These are phyloP conservation scores for Fusarium drepaniforme DNA, from an alignment of 2,329 filamentous ascomycete genomes.

Conservation along the genomic window DNA sequence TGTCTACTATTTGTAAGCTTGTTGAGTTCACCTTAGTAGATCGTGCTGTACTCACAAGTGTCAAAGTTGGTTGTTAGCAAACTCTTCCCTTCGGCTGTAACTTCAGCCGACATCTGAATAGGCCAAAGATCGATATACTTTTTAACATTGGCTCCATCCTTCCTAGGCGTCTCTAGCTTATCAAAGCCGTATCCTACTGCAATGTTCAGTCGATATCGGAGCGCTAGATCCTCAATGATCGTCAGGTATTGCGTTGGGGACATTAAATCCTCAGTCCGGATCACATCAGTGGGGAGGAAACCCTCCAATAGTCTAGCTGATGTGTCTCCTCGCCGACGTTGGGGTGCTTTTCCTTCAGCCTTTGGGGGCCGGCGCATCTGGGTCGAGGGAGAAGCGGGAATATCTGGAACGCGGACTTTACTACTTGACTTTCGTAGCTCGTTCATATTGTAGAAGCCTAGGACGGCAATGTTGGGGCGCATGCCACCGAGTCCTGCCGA, in stretches of 20 bases:
- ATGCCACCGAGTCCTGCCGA: constrained; percentile 88
- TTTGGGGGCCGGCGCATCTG: constrained; percentile 49
- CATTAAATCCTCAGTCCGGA: constrained; percentile 76
- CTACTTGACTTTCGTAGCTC: constrained; percentile 75
- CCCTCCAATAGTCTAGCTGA: constrained; percentile 68
- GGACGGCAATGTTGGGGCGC: constrained; percentile 87
- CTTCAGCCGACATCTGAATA: constrained; percentile 92
- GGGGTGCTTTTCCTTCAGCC: constrained; percentile 46
- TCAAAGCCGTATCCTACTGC: constrained; percentile 87
- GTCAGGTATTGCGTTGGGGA: constrained; percentile 82
- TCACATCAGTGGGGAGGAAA: constrained; percentile 76
- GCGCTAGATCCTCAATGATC: constrained; percentile 83
- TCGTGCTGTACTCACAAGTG: constrained; percentile 73
- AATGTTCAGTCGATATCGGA: constrained; percentile 85
- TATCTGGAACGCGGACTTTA: constrained; percentile 67
- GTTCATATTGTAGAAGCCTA: constrained; percentile 85
- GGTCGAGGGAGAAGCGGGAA: constrained; percentile 52
- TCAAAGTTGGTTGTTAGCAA: constrained; percentile 91
- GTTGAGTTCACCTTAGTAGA: background rate
- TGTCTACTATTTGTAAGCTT: constrained; percentile 58
- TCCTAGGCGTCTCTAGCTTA: constrained; percentile 76
- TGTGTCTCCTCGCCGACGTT: constrained; percentile 64
- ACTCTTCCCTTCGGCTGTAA: constrained; percentile 74
- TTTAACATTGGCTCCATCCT: constrained; percentile 70
- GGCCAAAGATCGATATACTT: constrained; percentile 92